A percentile compares a stretch with the other conserved stretches of the same genome.
Conservation (phyloP, 495 filamentous ascomycete genomes). For the Penicillium ochrochloron region DNA sequence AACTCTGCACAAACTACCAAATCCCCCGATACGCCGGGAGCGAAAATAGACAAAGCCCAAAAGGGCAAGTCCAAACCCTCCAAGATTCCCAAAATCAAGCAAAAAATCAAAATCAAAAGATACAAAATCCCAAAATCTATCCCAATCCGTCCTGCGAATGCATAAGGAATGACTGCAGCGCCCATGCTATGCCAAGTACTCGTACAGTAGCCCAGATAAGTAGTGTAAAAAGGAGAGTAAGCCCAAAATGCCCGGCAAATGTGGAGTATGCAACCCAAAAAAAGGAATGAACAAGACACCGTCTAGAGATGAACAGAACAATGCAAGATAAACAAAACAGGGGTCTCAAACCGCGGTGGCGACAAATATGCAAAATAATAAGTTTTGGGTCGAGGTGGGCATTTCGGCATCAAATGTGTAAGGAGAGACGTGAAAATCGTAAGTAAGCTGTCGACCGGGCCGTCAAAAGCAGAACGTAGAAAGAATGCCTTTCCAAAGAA, state of each 20-base stretch:
- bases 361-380: conserved; percentile 31
- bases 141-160: conserved; percentile 44
- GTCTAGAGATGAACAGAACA: conserved; percentile 37
- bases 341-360: conserved; percentile 21
- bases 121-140: conserved; percentile 30
- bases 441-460: conserved; percentile 15
- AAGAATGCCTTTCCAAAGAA: background rate
- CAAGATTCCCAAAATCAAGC: conserved; percentile 13
- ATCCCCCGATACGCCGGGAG: conserved; percentile 18
- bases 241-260: conserved; percentile 43
- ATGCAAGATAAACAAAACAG: conserved; percentile 12
- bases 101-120: conserved; percentile 14
- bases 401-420: conserved; percentile 45
- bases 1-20: background rate
- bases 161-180: conserved; percentile 54
- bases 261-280: conserved; percentile 36
- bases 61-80: conserved; percentile 4
- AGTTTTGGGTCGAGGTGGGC: conserved; percentile 28
- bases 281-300: conserved; percentile 49
- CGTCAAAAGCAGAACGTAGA: background rate
- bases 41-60: conserved; percentile 4
- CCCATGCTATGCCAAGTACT: conserved; percentile 49
- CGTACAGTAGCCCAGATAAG: conserved; percentile 43
- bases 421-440: conserved; percentile 51
- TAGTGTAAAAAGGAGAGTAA: conserved; percentile 42